Evolutionary conservation across 2,329 filamentous ascomycete genomes (phyloP).

Genomic region (Aspergillus persii): DNA sequence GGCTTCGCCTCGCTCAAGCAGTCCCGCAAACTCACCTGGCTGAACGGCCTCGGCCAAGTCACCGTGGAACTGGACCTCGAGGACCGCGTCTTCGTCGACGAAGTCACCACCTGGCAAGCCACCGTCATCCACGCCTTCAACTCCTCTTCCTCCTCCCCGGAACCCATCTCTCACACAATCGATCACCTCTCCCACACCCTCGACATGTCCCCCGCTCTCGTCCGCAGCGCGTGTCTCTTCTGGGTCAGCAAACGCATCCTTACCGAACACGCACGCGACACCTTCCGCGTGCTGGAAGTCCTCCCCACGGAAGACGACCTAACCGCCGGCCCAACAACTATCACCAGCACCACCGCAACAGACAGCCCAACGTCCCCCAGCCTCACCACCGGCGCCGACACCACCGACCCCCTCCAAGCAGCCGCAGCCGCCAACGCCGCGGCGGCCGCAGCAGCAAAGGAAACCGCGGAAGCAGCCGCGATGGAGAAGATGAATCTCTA

Average conservation of each 20-base stretch:
- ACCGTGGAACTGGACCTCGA: constrained; percentile 77
- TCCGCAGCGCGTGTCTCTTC: constrained; percentile 60
- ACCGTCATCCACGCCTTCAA: constrained; percentile 84
- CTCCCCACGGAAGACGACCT: constrained; percentile 39
- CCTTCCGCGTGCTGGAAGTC: constrained; percentile 57
- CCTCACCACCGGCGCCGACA: constrained; percentile 17
- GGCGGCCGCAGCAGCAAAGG: constrained; percentile 42
- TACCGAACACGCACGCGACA: constrained; percentile 46
- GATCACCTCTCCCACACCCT: constrained; percentile 49
- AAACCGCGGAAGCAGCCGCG: constrained; percentile 56
- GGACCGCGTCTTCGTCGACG: constrained; percentile 69
- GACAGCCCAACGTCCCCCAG: constrained; percentile 15
- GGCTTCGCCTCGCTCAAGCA: constrained; percentile 79
- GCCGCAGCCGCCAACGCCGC: constrained; percentile 42
- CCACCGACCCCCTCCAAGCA: constrained; percentile 29
- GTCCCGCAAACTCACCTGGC: constrained; percentile 83
- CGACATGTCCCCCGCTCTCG: constrained; percentile 55
- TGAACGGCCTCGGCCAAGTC: constrained; percentile 76
- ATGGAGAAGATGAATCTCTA: constrained; percentile 72
- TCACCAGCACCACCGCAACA: constrained; percentile 19
- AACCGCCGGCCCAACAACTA: too few relatives aligned
- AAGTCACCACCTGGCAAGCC: constrained; percentile 82
- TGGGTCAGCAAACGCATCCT: constrained; percentile 61
- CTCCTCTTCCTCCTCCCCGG: constrained; percentile 29
- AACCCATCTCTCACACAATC: constrained; percentile 33